Evolutionary conservation across 2,329 filamentous ascomycete species (phyloP).

Genomic region (Gyromitra esculenta): DNA sequence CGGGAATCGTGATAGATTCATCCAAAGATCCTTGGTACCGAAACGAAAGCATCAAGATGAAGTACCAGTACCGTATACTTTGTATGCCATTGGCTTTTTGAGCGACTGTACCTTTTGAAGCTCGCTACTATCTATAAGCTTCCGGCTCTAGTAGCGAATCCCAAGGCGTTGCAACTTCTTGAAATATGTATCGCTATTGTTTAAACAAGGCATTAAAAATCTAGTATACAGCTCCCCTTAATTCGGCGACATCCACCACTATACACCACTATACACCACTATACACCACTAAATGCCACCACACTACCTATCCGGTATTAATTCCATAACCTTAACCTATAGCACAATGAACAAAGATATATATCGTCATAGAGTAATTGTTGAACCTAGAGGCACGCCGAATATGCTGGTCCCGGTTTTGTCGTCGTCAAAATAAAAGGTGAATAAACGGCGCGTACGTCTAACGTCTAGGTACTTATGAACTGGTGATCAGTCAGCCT

Average conservation of each 20-base stretch:
- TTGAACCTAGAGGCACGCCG: not conserved
- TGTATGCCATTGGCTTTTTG: not conserved
- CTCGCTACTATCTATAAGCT: not conserved
- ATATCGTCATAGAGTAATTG: not conserved
- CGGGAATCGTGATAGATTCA: not conserved
- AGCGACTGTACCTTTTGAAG: not conserved
- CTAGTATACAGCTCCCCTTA: not conserved
- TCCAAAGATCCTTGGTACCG: not conserved
- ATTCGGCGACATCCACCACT: not conserved
- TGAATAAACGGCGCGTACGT: constrained; percentile 2
- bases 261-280: constrained; percentile 3
- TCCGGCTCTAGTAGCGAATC: not conserved
- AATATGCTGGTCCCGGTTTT: not conserved
- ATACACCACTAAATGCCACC: constrained; percentile 1
- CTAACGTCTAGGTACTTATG: constrained; percentile 45
- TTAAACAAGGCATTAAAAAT: not conserved
- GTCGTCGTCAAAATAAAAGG: not conserved
- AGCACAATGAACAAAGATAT: not conserved
- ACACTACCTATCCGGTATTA: not conserved
- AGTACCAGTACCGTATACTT: not conserved
- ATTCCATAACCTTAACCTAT: not conserved
- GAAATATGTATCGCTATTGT: not conserved
- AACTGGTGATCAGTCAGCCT: constrained; percentile 43
- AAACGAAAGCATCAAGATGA: not conserved
- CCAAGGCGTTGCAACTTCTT: not conserved